Evolutionary conservation across 106 monocot species (phyloP), one percentile per base, ranked within the genome.

Genomic region (Alisma plantagoaquatica): DNA sequence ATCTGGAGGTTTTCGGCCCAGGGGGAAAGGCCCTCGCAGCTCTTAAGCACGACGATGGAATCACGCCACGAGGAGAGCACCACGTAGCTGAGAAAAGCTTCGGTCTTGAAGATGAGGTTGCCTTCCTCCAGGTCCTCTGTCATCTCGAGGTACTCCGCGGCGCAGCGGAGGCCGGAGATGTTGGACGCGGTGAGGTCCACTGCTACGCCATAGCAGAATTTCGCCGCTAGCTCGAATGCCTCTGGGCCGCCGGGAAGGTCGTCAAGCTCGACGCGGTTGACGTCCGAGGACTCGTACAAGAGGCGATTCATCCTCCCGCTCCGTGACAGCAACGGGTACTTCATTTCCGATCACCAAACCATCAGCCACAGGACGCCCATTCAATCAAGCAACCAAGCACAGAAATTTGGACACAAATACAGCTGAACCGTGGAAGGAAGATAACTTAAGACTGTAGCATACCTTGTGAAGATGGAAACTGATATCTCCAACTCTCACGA

Each of bases 1-100:
- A 88, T 88, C 65, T 96, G 93, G 18, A 94, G 75, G 73, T 94
- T 94, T 58, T 94, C 93, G 0, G 87, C 83, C 93, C 93, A 94
- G 1, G 93, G 93, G 3, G 93, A 87, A 31, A 94, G 69, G 17
- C 55, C 51, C 60, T 96, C 94, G 61, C 88, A 88, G 62, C 75
- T 84, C 70, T 84, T 88, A 8, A 88, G 66, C 14, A 96, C 88
- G 10, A 84, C 71, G 46, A 88, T 88, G 16, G 84, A 88, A 53
- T 88, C 88, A 0, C 88, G 66, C 94, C 94, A 96, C 0, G 78
- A 88, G 10, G 84, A 83, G 12, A 94, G 64, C 7, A 94, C 93
- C 9, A 94, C 93, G 22, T 94, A 94, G 67, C 87, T 87, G 18
- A 94, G 70, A 46, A 94, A 94, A 3, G 93, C 93, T 44, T 94